Percentiles rank a stretch among this genome's conserved stretches.
Evolutionary conservation across 2,329 filamentous ascomycete genomes (phyloP).

Genomic region (Xylariaceae sp.): DNA sequence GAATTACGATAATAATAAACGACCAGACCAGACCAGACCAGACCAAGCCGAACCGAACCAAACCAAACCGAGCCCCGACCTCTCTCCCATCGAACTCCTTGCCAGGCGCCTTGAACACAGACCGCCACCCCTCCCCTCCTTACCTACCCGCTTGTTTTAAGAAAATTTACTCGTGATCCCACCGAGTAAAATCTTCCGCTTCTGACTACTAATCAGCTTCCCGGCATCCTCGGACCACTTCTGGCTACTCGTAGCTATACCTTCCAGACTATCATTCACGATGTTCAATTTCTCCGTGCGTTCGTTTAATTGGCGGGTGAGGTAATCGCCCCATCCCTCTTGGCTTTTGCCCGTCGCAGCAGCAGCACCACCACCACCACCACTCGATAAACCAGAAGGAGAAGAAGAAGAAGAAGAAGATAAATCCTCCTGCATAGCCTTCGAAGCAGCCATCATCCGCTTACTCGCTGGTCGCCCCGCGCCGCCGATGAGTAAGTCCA

Average conservation of each 20-base stretch:
- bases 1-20: too few relatives aligned
- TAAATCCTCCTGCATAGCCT: conserved; percentile 58
- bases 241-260: conserved; percentile 70
- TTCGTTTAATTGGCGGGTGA: conserved; percentile 82
- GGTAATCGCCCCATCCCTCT: conserved; percentile 71
- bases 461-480: conserved; percentile 83
- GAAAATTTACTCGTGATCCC: conserved; percentile 56
- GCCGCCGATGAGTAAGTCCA: conserved; percentile 86
- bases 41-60: too few relatives aligned
- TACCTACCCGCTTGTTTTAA: conserved; percentile 7
- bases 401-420: too few relatives aligned
- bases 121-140: not conserved
- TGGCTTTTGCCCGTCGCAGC: conserved; percentile 36
- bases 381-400: too few relatives aligned
- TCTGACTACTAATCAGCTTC: conserved; percentile 83
- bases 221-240: conserved; percentile 83
- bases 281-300: conserved; percentile 80
- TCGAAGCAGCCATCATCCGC: conserved; percentile 75
- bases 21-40: too few relatives aligned
- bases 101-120: too few relatives aligned
- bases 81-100: too few relatives aligned
- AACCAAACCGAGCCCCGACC: too few relatives aligned
- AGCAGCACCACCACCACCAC: conserved; percentile 35
- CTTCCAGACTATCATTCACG: conserved; percentile 79
- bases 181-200: conserved; percentile 75